These are phyloP conservation scores for Aspergillus vadensis DNA, from an alignment of 2,329 filamentous ascomycete genomes.

Conservation along the genomic window DNA sequence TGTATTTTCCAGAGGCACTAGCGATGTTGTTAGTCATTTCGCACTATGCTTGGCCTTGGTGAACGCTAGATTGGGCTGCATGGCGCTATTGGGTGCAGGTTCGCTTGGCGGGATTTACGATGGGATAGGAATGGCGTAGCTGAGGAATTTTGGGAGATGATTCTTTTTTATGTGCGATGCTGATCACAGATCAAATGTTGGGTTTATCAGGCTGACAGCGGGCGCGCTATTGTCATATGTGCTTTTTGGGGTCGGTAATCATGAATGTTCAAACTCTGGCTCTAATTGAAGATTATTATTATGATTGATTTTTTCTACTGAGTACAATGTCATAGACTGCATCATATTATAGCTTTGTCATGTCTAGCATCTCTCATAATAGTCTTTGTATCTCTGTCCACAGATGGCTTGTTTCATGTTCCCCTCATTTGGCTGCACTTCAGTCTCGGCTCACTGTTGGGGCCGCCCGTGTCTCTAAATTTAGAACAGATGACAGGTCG, in stretches of 20 bases:
- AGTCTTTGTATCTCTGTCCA: too few species aligned
- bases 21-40: constrained; percentile 12
- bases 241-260: too few species aligned
- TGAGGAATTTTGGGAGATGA: background rate
- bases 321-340: too few species aligned
- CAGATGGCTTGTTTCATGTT: background rate
- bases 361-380: too few species aligned
- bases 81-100: background rate
- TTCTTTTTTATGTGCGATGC: too few species aligned
- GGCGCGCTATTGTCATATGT: too few species aligned
- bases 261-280: too few species aligned
- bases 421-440: background rate
- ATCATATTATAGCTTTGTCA: too few species aligned
- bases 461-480: background rate
- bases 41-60: constrained; percentile 19
- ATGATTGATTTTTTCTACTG: too few species aligned
- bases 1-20: constrained; percentile 13
- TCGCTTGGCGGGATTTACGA: background rate
- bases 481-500: background rate
- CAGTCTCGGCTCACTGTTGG: background rate
- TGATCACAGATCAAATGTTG: too few species aligned
- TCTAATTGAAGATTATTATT: too few species aligned
- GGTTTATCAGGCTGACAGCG: too few species aligned
- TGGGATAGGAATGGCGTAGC: background rate
- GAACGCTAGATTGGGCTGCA: background rate